These are phyloP conservation scores for Boletus tomentosulus DNA, from an alignment of 768 basidiomycete genomes.

Conservation along the genomic window DNA sequence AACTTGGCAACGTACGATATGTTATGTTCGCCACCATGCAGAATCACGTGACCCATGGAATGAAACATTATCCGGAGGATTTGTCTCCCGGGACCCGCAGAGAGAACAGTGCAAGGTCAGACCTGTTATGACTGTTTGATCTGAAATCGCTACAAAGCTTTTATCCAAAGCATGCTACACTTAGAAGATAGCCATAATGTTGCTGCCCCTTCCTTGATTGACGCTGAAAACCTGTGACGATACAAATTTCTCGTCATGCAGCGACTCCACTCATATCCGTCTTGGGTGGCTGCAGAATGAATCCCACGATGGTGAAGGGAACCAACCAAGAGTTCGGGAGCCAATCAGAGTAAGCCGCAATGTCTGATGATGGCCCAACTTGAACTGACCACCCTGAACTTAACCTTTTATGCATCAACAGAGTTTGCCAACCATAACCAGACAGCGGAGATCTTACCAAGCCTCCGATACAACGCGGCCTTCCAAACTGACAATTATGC, in stretches of 20 bases:
- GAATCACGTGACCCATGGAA: slow-evolving; percentile 6
- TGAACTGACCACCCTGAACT: slow-evolving; percentile 14
- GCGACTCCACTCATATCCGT: slow-evolving; percentile 9
- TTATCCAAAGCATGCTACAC: not conserved
- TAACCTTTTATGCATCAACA: slow-evolving; percentile 3
- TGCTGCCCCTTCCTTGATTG: not conserved
- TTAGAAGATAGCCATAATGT: not conserved
- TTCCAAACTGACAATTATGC: slow-evolving; percentile 16
- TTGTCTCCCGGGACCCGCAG: too few relatives aligned
- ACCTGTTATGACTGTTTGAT: not conserved
- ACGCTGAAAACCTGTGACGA: not conserved
- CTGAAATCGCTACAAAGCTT: not conserved
- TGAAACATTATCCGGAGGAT: too few relatives aligned
- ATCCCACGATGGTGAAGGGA: slow-evolving; percentile 3
- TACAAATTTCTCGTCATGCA: not conserved
- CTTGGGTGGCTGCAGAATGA: slow-evolving; percentile 1
- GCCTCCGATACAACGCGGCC: slow-evolving; percentile 20
- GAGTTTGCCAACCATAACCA: slow-evolving; percentile 15
- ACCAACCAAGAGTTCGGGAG: not conserved
- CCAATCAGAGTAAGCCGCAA: slow-evolving; percentile 15
- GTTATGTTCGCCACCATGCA: not conserved
- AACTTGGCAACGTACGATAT: not conserved
- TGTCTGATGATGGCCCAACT: slow-evolving; percentile 1
- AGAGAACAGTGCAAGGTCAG: slow-evolving; percentile 3
- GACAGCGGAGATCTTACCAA: slow-evolving; percentile 22